Evolutionary conservation across 345 rosid genomes (phyloP).

Genomic region (Ricinus communis): DNA sequence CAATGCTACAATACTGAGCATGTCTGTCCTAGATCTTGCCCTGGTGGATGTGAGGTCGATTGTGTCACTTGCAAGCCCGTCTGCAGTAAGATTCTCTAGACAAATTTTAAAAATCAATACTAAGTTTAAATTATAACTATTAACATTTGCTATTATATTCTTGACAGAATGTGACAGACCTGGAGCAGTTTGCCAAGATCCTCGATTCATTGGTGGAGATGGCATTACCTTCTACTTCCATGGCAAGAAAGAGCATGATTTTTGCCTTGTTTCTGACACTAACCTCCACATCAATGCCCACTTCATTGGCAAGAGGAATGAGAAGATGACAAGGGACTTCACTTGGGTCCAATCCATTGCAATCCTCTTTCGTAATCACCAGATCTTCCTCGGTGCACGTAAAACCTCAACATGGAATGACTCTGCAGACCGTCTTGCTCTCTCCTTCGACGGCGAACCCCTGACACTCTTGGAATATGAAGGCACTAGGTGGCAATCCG

Average conservation of each 20-base stretch:
- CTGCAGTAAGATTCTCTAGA: constrained; percentile 24
- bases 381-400: constrained; percentile 45
- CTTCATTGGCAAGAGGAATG: constrained; percentile 50
- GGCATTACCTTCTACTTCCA: constrained; percentile 24
- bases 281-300: constrained; percentile 57
- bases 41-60: constrained; percentile 23
- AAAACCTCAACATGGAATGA: constrained; percentile 61
- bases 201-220: constrained; percentile 18
- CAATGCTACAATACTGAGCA: constrained; percentile 22
- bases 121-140: too few relatives aligned
- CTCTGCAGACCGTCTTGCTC: constrained; percentile 38
- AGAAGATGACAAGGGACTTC: constrained; percentile 55
- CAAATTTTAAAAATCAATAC: too few relatives aligned
- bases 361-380: constrained; percentile 49
- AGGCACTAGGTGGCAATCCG: constrained; percentile 38
- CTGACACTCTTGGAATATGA: constrained; percentile 29
- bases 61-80: constrained; percentile 31
- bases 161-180: constrained; percentile 12
- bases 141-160: not conserved
- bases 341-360: constrained; percentile 61
- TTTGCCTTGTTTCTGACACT: constrained; percentile 51
- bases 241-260: constrained; percentile 40
- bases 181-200: constrained; percentile 22
- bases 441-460: constrained; percentile 39
- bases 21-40: constrained; percentile 22